These are phyloP conservation scores for Geotrichum fermentans DNA, from an alignment of 1,139 yeast genomes.

Conservation along the genomic window DNA sequence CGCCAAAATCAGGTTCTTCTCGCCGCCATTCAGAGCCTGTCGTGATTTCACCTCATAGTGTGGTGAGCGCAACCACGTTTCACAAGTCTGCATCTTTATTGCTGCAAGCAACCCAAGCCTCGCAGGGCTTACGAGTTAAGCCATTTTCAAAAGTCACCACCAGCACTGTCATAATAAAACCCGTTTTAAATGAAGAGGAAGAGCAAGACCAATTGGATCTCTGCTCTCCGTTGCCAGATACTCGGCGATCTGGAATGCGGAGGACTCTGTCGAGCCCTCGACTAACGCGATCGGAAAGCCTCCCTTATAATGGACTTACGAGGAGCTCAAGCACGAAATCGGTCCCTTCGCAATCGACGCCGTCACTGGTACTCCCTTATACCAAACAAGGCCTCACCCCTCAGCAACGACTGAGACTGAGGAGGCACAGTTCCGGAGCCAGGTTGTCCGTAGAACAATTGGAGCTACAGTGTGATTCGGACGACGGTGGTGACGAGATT, in stretches of 20 bases:
- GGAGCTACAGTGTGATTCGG: constrained; percentile 35
- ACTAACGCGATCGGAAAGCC: not conserved
- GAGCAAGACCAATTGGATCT: not conserved
- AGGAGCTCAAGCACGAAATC: not conserved
- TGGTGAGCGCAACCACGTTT: not conserved
- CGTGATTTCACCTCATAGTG: not conserved
- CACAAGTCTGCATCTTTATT: not conserved
- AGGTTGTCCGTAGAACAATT: constrained; percentile 33
- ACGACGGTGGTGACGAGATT: constrained; percentile 45
- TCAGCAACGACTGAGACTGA: constrained; percentile 16
- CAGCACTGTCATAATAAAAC: not conserved
- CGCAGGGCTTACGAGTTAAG: constrained; percentile 7
- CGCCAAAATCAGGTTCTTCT: not conserved
- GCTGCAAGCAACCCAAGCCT: constrained; percentile 10
- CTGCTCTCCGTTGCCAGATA: constrained; percentile 4
- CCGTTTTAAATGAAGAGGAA: too few relatives aligned
- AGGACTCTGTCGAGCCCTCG: constrained; percentile 17
- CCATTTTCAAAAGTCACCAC: constrained; percentile 4
- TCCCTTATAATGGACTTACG: not conserved
- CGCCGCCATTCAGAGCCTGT: not conserved
- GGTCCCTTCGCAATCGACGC: not conserved
- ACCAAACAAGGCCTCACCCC: constrained; percentile 11
- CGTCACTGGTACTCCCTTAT: constrained; percentile 2
- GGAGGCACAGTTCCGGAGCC: constrained; percentile 10
- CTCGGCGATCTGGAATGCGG: constrained; percentile 6